A percentile compares a stretch with the other conserved stretches of the same genome.
These are phyloP conservation scores for Aspergillus kassunensis DNA, from an alignment of 495 filamentous ascomycete genomes.

Conservation along the genomic window DNA sequence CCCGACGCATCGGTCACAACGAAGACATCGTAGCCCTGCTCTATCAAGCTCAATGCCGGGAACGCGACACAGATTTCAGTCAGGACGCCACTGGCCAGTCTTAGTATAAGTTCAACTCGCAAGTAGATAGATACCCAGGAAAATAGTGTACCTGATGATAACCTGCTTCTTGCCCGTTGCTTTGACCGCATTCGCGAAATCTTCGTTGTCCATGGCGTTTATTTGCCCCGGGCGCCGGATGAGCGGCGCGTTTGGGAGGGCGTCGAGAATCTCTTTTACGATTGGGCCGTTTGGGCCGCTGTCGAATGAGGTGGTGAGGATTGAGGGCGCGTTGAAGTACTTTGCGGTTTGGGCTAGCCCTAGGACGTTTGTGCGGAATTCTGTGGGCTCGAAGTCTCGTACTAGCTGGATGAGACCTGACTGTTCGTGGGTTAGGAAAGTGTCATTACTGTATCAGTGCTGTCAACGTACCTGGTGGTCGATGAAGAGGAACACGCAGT, in stretches of 20 bases:
- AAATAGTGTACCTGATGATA: background rate
- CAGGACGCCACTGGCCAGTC: background rate
- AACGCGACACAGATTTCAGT: background rate
- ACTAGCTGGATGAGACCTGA: background rate
- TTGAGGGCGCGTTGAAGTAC: background rate
- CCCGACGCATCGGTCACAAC: background rate
- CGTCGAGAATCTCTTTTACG: background rate
- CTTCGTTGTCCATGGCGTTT: slow-evolving; percentile 1
- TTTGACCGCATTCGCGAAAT: background rate
- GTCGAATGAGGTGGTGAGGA: background rate
- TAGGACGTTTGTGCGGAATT: background rate
- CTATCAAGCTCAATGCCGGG: background rate
- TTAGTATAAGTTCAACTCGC: background rate
- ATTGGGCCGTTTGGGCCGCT: background rate
- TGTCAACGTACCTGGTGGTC: background rate
- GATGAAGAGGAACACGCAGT: background rate
- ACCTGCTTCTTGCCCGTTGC: slow-evolving; percentile 1
- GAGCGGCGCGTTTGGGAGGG: background rate
- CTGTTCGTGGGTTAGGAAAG: background rate
- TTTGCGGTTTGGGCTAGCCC: background rate
- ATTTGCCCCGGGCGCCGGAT: background rate
- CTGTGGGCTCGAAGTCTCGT: background rate
- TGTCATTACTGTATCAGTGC: background rate
- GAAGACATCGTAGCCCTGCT: slow-evolving; percentile 1
- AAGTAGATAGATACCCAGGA: background rate